Base-by-base conservation (phyloP, 805 yeast genomes). In the Candida nemodendra region DNA sequence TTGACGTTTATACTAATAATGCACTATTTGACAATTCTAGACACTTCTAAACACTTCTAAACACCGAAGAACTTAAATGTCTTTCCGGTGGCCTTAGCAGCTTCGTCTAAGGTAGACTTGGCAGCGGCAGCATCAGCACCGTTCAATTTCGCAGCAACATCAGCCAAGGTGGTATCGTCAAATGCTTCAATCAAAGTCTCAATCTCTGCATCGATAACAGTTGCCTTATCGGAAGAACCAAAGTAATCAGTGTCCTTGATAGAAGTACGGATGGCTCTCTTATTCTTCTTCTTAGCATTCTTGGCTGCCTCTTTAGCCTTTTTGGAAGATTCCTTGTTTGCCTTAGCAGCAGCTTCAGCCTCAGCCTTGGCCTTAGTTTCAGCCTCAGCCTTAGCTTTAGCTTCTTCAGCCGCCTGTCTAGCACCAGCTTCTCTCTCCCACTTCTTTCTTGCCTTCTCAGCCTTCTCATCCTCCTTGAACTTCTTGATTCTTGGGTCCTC, bases 381-480 rank as follows among this genome's bases (percentile, higher is more conserved):
- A 36, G 84, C 95, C 54, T 85, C 96, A 61, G 81, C 83, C 68
- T 82, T 83, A 41, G 79, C 80, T 62, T 84, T 82, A 34, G 91
- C 95, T 60, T 76, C 84, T 66, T 88, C 99, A 45, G 96, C 96
- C 49, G 95, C 98, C 63, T 88, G 82, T 74, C 98, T 85, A 22
- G 95, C 80, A 54, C 96, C 98, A 38, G 98, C 96, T 66, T 90
- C 98, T 65, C 82, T 85, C 67, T 93, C 98, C 98, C 98, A 91
- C 70, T 91, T 93, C 75, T 74, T 79, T 66, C 79, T 80, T 61
- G 86, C 99, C 76, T 91, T 91, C 64, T 86, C 98, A 65, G 82
- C 82, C 79, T 86, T 87, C 67, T 90, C 98, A 36, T 79, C 85
- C 52, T 91, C 95, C 73, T 90, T 91, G 81, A 90, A 90, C 59